Evolutionary conservation across 495 filamentous ascomycete genomes (phyloP).

Genomic region (Lepraria neglecta): DNA sequence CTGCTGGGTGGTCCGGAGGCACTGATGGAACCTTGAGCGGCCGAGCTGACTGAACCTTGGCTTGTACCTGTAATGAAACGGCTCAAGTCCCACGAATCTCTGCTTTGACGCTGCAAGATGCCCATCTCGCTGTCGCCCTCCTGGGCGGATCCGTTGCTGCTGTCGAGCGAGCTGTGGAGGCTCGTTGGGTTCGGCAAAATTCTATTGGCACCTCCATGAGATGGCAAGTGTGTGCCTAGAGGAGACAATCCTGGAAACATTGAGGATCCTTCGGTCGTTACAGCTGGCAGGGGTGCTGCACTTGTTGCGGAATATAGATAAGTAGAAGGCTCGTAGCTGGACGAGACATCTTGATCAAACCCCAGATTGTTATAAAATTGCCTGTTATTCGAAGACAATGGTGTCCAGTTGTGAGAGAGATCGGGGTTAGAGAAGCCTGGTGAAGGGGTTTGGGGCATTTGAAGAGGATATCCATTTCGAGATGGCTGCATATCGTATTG

Average conservation of each 20-base stretch:
- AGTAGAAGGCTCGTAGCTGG: conserved; percentile 17
- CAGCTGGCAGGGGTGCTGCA: conserved; percentile 2
- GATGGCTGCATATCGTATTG: conserved; percentile 21
- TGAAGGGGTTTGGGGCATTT: conserved; percentile 15
- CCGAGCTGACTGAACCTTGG: conserved; percentile 15
- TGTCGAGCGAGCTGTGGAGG: conserved; percentile 10
- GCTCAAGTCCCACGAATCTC: not conserved
- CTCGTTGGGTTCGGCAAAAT: conserved; percentile 37
- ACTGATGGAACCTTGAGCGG: conserved; percentile 4
- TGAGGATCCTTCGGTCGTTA: conserved; percentile 7
- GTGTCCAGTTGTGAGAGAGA: conserved; percentile 20
- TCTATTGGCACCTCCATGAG: conserved; percentile 27
- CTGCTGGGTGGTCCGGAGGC: conserved; percentile 8
- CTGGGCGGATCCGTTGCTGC: conserved; percentile 8
- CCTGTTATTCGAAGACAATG: conserved; percentile 12
- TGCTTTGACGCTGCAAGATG: conserved; percentile 12
- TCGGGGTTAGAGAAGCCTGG: conserved; percentile 11
- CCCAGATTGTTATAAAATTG: not conserved
- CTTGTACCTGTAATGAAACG: conserved; percentile 13
- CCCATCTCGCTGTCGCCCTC: not conserved
- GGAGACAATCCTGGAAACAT: conserved; percentile 26
- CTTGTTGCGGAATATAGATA: conserved; percentile 14
- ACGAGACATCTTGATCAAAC: conserved; percentile 18
- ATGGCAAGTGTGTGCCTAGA: conserved; percentile 23
- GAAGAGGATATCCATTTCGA: conserved; percentile 15